A percentile compares a stretch with the other conserved stretches of the same genome.
Conservation (phyloP, 352 stramenopile species). For the Phytopythium aichiense region DNA sequence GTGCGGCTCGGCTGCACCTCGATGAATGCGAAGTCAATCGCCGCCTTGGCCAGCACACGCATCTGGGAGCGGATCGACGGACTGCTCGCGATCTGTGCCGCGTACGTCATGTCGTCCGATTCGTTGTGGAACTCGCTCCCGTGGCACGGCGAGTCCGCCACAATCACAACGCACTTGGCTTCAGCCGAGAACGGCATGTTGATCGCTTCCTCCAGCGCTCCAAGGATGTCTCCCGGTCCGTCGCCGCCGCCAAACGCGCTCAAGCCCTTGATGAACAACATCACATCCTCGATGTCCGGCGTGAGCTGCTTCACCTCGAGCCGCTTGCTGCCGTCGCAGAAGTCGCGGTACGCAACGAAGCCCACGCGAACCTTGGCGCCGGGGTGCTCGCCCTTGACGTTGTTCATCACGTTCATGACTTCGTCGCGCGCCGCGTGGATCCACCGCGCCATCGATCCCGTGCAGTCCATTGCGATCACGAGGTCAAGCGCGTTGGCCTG, state of each 20-base stretch:
- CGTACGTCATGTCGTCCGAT: constrained; percentile 8
- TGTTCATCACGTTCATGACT: constrained; percentile 27
- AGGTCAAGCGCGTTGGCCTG: constrained; percentile 27
- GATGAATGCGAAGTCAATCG: constrained; percentile 42
- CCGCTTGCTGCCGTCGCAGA: constrained; percentile 22
- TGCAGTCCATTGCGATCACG: constrained; percentile 49
- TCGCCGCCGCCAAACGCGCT: constrained; percentile 26
- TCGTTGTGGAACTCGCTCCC: constrained; percentile 22
- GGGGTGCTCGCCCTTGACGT: constrained; percentile 18
- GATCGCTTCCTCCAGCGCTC: constrained; percentile 21
- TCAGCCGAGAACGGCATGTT: constrained; percentile 21
- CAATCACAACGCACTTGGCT: constrained; percentile 29
- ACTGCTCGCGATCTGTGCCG: constrained; percentile 15
- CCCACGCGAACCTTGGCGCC: constrained; percentile 21
- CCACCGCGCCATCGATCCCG: constrained; percentile 28
- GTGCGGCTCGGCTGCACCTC: constrained; percentile 20
- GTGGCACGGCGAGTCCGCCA: constrained; percentile 32
- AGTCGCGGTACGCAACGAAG: constrained; percentile 44
- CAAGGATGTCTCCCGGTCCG: constrained; percentile 32
- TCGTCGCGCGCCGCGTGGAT: constrained; percentile 26
- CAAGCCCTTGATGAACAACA: constrained; percentile 20
- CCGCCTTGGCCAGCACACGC: constrained; percentile 16
- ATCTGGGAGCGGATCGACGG: constrained; percentile 34
- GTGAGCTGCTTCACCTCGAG: constrained; percentile 22
- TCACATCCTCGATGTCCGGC: constrained; percentile 11